Base-by-base conservation (phyloP, 169 alveolate species). In the Plasmodium cynomolgi region DNA sequence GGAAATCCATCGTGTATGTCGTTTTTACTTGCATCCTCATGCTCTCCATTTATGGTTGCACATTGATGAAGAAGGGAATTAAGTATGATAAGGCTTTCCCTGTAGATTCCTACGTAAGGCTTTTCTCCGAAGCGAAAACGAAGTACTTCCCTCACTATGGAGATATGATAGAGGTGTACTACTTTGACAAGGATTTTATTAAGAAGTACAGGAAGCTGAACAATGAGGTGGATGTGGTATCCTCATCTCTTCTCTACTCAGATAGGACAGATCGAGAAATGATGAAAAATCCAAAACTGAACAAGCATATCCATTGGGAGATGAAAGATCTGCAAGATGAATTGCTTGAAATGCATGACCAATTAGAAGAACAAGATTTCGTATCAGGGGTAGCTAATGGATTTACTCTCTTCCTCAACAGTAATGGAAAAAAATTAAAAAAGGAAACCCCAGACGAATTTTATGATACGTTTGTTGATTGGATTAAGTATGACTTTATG, bases 31-130 rank as follows among this genome's bases (percentile, higher is more conserved):
- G 0, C 23, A 56, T 80, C 13, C 20, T 88, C 1, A 62, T 80
- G 20, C 73, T 88, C 41, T 88, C 94, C 15, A 11, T 88, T 23
- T 88, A 88, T 79, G 94, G 94, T 8, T 88, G 94, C 31, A 88
- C 94, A 3, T 41, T 80, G n/a, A 88, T 88, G 83, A 88, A 88
- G 71, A 88, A 88, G 50, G 94, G 94, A 58, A 88, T 88, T 3
- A 88, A 81, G 58, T 88, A 88, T 62, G 94, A 79, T 80, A 88
- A 88, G 72, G 91, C 90, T 7, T 88, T 88, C 11, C 94, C 94
- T 2, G 26, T 41, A 3, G 94, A 88, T 88, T 88, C 94, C 8
- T 88, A 88, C 50, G 90, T 88, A 13, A 85, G 94, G 15, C 31
- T 58, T 7, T 88, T 88, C 50, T 39, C 75, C 8, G 54, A 81